Evolutionary conservation across 2,329 filamentous ascomycete genomes (phyloP).

Genomic region (Ascochyta koolunga): DNA sequence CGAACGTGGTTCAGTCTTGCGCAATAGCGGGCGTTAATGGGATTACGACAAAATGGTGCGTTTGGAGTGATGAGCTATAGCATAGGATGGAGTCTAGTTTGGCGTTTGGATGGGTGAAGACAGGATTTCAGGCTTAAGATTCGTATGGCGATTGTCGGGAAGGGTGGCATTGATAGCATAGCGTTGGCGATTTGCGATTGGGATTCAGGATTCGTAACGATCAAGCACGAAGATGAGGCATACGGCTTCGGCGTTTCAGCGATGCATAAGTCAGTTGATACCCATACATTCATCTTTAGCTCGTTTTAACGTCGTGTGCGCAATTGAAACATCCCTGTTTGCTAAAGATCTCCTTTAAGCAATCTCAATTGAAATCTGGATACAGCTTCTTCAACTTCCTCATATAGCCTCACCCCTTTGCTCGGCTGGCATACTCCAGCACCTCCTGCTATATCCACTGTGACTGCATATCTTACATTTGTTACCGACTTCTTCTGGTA

Average conservation of each 20-base stretch:
- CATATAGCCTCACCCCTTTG: not conserved
- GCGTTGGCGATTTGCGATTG: constrained; percentile 15
- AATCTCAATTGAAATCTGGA: not conserved
- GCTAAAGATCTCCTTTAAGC: too few relatives aligned
- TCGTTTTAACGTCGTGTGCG: not conserved
- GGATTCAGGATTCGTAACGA: not conserved
- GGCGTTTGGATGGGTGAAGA: not conserved
- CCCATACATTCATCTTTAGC: not conserved
- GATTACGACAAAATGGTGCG: not conserved
- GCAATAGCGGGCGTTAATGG: not conserved
- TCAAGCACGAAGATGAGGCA: constrained; percentile 3
- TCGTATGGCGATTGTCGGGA: not conserved
- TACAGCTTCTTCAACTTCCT: not conserved
- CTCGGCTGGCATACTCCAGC: not conserved
- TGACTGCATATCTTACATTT: constrained; percentile 2
- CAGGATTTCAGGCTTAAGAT: not conserved
- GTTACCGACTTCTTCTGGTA: not conserved
- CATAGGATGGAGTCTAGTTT: not conserved
- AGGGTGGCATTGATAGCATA: constrained; percentile 15
- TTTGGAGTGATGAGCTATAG: not conserved
- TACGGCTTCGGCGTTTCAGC: constrained; percentile 6
- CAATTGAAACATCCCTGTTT: too few relatives aligned
- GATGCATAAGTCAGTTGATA: not conserved
- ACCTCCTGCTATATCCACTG: not conserved
- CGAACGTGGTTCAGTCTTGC: not conserved